phyloP scores from a whole-genome alignment of 805 yeast species.

The Priceomyces carsonii region DNA sequence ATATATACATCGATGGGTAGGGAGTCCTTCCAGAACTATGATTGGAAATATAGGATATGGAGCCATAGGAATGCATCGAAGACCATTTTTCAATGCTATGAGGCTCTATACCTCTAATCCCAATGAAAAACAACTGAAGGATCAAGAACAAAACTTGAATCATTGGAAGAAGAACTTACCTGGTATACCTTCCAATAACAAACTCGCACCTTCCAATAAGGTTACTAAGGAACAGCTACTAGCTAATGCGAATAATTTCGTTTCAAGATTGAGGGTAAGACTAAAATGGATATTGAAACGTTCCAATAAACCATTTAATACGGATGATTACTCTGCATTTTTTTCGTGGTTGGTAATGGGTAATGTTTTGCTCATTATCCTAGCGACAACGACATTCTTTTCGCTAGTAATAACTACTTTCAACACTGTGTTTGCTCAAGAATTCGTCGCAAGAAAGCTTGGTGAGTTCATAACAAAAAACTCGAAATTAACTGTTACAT shows the following conservation, averaged over 20 bases:
- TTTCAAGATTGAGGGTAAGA: slow-evolving; percentile 32
- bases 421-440: slow-evolving; percentile 88
- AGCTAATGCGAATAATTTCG: slow-evolving; percentile 27
- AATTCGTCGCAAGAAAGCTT: slow-evolving; percentile 74
- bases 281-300: slow-evolving; percentile 75
- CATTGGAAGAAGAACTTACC: no score
- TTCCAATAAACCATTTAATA: slow-evolving; percentile 80
- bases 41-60: no score
- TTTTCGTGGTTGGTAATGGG: slow-evolving; percentile 92
- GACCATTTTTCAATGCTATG: no score
- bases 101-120: no score
- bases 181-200: no score
- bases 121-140: no score
- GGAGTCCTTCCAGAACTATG: no score
- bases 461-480: slow-evolving; percentile 85
- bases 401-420: slow-evolving; percentile 74
- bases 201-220: slow-evolving; percentile 1
- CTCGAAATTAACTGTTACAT: slow-evolving; percentile 78
- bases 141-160: no score
- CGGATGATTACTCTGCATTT: slow-evolving; percentile 90
- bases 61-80: no score
- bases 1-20: no score
- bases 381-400: slow-evolving; percentile 92
- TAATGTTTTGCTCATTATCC: slow-evolving; percentile 70
- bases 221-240: slow-evolving; percentile 25